phyloP scores from a whole-genome alignment of 257 asterid genomes.

The Agastache rugosa region DNA sequence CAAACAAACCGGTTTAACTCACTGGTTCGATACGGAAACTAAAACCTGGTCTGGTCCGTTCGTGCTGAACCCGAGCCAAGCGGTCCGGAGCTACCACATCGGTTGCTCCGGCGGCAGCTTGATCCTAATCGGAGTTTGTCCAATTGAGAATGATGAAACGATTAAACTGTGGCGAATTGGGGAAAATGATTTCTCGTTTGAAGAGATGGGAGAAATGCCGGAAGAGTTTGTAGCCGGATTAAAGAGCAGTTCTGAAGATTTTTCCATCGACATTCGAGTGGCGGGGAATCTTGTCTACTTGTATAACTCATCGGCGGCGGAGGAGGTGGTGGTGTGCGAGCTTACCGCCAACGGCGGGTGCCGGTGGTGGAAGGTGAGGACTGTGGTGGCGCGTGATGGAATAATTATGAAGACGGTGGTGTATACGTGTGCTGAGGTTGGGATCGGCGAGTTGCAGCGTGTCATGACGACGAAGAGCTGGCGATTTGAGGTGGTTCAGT shows the following conservation, averaged over 20 bases:
- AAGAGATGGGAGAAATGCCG: slow-evolving; percentile 72
- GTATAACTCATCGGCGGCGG: slow-evolving; percentile 46
- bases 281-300: slow-evolving; percentile 53
- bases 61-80: slow-evolving; percentile 40
- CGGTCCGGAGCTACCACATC: slow-evolving; percentile 44
- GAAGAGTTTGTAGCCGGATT: slow-evolving; percentile 41
- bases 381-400: slow-evolving; percentile 47
- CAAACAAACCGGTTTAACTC: slow-evolving; percentile 55
- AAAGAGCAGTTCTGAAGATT: slow-evolving; percentile 38
- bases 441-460: slow-evolving; percentile 55
- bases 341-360: slow-evolving; percentile 45
- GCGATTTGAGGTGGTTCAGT: slow-evolving; percentile 27
- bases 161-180: slow-evolving; percentile 58
- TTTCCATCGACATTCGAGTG: slow-evolving; percentile 40
- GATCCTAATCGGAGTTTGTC: slow-evolving; percentile 51
- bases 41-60: slow-evolving; percentile 55
- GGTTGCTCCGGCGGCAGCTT: slow-evolving; percentile 41
- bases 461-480: slow-evolving; percentile 37
- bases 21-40: slow-evolving; percentile 57
- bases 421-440: slow-evolving; percentile 55
- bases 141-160: slow-evolving; percentile 27
- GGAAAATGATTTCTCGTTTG: slow-evolving; percentile 31
- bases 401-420: slow-evolving; percentile 45
- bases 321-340: slow-evolving; percentile 74
- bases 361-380: slow-evolving; percentile 67